Base-by-base conservation (phyloP, 1,284 basidiomycete species). In the Rhodotorula sp. region DNA sequence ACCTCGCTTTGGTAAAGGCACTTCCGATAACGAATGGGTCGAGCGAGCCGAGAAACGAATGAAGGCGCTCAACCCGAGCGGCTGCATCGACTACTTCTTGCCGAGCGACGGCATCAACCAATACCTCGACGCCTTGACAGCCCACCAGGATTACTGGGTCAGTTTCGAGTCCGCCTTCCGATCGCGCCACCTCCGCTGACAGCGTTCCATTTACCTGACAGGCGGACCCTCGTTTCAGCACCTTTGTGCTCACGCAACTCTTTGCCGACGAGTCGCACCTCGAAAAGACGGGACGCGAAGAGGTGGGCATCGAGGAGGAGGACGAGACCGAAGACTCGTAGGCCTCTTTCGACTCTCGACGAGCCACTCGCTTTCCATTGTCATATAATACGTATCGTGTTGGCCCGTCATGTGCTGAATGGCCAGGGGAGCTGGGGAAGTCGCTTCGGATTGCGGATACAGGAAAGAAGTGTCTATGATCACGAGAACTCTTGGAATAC, bases 1-100 rank as follows among this genome's bases (percentile, higher is more conserved):
- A 49, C 67, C 69, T 3, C 64, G 58, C 17, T 71, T 62, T 33
- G 62, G 66, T 18, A 67, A 67, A 61, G 67, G 67, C 14, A 49
- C 8, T 42, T 51, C 44, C 10, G 64, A 70, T 56, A 63, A 67
- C 42, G 71, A 73, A 59, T 64, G 59, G 68, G 68, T 75, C 29
- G 59, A 30, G 7, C 29, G 73, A 18, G 73, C 73, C 10, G 73
- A 75, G 67, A 64, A 70, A 48, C 69, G 71, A 30, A 62, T 73
- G 48, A 66, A 68, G 18, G 71, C 71, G 1, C 56, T 75, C 3
- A 75, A 75, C 15, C 68, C 73, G 8, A 42, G 55, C 6, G 66
- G 69, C 0, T 69, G 66, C 15, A 29, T 68, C 55, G 73, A 75
- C 44, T 71, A 69, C 29, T 67, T 45, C 60, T 30, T 75, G 4